These are phyloP conservation scores for Metschnikowia arizonensis DNA, from an alignment of 805 yeast genomes.

Conservation along the genomic window DNA sequence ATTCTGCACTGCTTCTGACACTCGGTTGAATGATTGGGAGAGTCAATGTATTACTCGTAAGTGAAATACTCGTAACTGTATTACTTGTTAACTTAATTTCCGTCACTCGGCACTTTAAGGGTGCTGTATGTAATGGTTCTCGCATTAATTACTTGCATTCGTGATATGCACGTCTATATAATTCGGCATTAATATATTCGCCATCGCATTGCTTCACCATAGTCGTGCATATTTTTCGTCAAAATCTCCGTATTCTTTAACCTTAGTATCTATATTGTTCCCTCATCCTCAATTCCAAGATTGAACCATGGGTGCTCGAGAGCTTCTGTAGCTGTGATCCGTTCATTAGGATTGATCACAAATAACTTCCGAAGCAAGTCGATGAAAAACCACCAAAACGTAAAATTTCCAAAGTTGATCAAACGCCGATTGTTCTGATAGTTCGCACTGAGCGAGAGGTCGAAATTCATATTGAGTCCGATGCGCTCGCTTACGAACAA, in stretches of 20 bases:
- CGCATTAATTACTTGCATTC: slow-evolving; percentile 3
- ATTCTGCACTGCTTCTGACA: too few species aligned
- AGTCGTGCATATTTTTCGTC: background rate
- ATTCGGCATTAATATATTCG: background rate
- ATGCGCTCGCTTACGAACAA: slow-evolving; percentile 39
- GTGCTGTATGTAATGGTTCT: background rate
- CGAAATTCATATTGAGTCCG: slow-evolving; percentile 38
- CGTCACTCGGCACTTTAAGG: background rate
- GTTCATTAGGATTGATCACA: slow-evolving; percentile 35
- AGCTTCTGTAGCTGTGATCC: slow-evolving; percentile 41
- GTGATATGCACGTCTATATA: background rate
- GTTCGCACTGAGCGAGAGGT: slow-evolving; percentile 36
- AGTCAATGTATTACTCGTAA: too few species aligned
- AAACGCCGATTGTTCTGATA: slow-evolving; percentile 35
- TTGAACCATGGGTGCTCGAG: slow-evolving; percentile 47
- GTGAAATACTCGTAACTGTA: too few species aligned
- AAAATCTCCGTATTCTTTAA: background rate
- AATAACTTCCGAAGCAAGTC: slow-evolving; percentile 38
- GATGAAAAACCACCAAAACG: slow-evolving; percentile 78
- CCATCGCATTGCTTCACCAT: background rate
- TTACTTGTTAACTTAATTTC: too few species aligned
- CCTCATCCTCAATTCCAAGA: slow-evolving; percentile 45
- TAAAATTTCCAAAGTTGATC: slow-evolving; percentile 57
- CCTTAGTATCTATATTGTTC: slow-evolving; percentile 23
- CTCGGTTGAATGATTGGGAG: too few species aligned